Percentiles rank a stretch among this genome's conserved stretches.
Conservation (phyloP, 2,329 filamentous ascomycete genomes). For the Arthroderma sp. region DNA sequence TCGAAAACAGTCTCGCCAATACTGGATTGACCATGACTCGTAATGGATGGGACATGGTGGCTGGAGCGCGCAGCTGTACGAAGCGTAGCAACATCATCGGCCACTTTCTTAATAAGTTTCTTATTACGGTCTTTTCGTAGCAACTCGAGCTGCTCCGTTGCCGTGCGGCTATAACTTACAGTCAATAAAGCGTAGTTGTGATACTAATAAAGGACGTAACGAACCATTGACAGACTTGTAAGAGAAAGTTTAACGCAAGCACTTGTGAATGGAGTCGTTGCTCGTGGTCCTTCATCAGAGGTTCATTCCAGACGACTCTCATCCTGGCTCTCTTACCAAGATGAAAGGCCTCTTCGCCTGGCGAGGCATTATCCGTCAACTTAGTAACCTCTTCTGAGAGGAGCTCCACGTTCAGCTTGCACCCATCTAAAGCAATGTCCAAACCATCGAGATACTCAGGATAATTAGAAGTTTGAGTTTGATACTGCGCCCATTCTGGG, state of each 20-base stretch:
- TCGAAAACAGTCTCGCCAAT: constrained; percentile 21
- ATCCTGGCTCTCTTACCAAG: constrained; percentile 17
- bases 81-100: constrained; percentile 25
- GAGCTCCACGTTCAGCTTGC: constrained; percentile 23
- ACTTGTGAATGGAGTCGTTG: constrained; percentile 25
- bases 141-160: constrained; percentile 23
- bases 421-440: constrained; percentile 23
- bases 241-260: constrained; percentile 24
- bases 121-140: constrained; percentile 21
- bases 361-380: constrained; percentile 14
- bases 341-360: constrained; percentile 10
- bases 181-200: too few species aligned
- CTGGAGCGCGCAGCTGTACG: constrained; percentile 17
- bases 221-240: constrained; percentile 28
- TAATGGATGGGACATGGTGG: constrained; percentile 17
- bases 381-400: constrained; percentile 22
- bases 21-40: constrained; percentile 17
- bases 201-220: background rate
- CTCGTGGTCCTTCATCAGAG: constrained; percentile 23
- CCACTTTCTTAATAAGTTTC: constrained; percentile 23
- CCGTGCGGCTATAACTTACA: constrained; percentile 16
- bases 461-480: constrained; percentile 15
- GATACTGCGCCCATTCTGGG: constrained; percentile 21
- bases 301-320: constrained; percentile 25
- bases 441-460: constrained; percentile 19